These are phyloP conservation scores for Mortierella sp. DNA, from an alignment of 371 early-diverging fungal genomes.

Conservation along the genomic window DNA sequence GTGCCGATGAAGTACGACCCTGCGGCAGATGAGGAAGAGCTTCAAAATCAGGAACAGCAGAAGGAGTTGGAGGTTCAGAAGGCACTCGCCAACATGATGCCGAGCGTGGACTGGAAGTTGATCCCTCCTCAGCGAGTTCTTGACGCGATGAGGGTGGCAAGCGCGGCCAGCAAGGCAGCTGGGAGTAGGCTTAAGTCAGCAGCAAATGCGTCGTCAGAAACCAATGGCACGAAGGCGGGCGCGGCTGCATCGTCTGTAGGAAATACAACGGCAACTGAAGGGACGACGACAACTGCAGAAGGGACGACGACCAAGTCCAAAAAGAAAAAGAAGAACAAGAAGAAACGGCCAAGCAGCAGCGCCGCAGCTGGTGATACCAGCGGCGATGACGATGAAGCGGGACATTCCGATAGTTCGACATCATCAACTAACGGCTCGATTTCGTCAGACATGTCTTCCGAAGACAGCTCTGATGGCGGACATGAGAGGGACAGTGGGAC, in stretches of 20 bases:
- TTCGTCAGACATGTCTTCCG: background rate
- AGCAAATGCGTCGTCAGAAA: background rate
- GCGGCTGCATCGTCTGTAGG: background rate
- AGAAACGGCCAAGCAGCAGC: constrained; percentile 31
- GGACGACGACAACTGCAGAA: background rate
- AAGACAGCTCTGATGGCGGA: background rate
- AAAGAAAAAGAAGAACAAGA: constrained; percentile 56
- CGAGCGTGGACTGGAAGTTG: constrained; percentile 47
- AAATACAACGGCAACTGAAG: background rate
- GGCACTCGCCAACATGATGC: constrained; percentile 52
- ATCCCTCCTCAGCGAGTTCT: constrained; percentile 50
- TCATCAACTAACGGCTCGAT: background rate
- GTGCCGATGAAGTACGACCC: constrained; percentile 53
- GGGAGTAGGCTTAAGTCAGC: background rate
- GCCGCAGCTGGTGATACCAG: constrained; percentile 18
- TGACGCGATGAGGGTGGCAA: constrained; percentile 31
- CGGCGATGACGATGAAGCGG: constrained; percentile 21
- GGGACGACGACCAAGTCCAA: constrained; percentile 20
- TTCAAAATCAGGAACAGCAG: constrained; percentile 21
- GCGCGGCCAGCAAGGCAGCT: background rate
- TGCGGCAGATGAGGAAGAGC: constrained; percentile 19
- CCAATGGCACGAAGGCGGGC: background rate
- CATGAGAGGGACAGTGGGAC: background rate
- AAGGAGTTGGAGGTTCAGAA: constrained; percentile 35
- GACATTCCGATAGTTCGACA: background rate